Conservation (phyloP, 2,329 filamentous ascomycete species). For the Cladobotryum protrusum region DNA sequence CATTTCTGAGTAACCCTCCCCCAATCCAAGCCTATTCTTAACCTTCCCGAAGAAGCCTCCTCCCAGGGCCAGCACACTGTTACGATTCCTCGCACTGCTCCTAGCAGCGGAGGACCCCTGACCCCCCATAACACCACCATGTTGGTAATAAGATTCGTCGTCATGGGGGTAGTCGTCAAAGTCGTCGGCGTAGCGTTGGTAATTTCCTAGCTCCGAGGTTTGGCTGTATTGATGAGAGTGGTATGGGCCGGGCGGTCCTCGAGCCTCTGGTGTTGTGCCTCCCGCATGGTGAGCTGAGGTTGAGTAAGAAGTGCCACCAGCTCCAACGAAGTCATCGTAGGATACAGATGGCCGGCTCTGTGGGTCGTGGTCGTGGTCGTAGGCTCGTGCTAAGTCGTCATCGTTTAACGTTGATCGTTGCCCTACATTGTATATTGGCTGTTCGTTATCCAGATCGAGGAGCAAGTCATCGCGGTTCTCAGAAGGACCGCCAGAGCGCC, state of each 20-base stretch:
- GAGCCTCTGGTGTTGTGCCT: conserved; percentile 16
- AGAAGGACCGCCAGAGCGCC: conserved; percentile 44
- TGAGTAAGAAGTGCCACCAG: conserved; percentile 42
- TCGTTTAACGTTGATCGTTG: conserved; percentile 75
- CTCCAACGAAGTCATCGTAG: conserved; percentile 91
- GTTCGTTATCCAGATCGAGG: conserved; percentile 67
- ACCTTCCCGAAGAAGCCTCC: conserved; percentile 81
- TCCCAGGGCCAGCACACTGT: conserved; percentile 81
- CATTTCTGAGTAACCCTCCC: conserved; percentile 91
- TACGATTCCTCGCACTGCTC: conserved; percentile 65
- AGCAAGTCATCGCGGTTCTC: conserved; percentile 54
- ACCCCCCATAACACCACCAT: conserved; percentile 54
- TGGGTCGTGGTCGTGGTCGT: conserved; percentile 62
- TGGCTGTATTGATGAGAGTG: conserved; percentile 57
- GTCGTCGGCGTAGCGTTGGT: conserved; percentile 84
- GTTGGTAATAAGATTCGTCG: conserved; percentile 75
- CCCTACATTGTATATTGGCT: conserved; percentile 66
- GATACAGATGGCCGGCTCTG: conserved; percentile 76
- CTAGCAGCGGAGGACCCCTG: conserved; percentile 41
- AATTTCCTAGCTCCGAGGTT: conserved; percentile 78
- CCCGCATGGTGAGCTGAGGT: conserved; percentile 36
- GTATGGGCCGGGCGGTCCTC: conserved; percentile 33
- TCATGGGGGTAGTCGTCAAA: conserved; percentile 77
- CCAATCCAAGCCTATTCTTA: conserved; percentile 88
- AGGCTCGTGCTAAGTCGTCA: conserved; percentile 70